A percentile compares a stretch with the other conserved stretches of the same genome.
These are phyloP conservation scores for Apiotrichum mycotoxinovorans DNA, from an alignment of 1,284 basidiomycete genomes.

Conservation along the genomic window DNA sequence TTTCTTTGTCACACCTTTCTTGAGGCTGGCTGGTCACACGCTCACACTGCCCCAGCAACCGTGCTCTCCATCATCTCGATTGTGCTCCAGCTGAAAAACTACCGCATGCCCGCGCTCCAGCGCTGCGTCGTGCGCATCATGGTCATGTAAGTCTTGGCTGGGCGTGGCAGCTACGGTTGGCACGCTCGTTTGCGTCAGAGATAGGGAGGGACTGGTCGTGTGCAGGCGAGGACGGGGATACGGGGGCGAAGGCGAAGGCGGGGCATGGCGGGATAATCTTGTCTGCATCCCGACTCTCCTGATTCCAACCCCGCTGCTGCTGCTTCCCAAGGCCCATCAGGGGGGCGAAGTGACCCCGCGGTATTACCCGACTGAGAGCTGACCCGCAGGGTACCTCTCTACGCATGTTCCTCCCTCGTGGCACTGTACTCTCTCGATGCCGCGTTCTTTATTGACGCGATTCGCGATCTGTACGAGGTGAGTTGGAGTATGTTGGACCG, in stretches of 20 bases:
- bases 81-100: constrained; percentile 83
- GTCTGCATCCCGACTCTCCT: no score
- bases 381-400: constrained; percentile 68
- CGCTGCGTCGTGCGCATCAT: constrained; percentile 89
- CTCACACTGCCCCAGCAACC: constrained; percentile 58
- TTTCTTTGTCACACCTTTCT: not conserved
- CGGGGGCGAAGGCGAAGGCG: no score
- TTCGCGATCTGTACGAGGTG: constrained; percentile 95
- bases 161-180: no score
- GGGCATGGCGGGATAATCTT: no score
- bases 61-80: constrained; percentile 77
- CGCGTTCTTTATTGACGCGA: constrained; percentile 91
- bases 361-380: not conserved
- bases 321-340: no score
- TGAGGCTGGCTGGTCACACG: no score
- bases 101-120: constrained; percentile 76
- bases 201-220: not conserved
- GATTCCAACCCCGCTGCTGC: not conserved
- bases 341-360: no score
- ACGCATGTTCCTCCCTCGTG: constrained; percentile 85
- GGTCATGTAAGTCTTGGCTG: constrained; percentile 68
- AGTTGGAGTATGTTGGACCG: constrained; percentile 25
- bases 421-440: constrained; percentile 91
- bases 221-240: not conserved
- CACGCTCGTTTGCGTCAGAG: not conserved